phyloP scores from a whole-genome alignment of 495 filamentous ascomycete genomes.

The Xylaria longipes region DNA sequence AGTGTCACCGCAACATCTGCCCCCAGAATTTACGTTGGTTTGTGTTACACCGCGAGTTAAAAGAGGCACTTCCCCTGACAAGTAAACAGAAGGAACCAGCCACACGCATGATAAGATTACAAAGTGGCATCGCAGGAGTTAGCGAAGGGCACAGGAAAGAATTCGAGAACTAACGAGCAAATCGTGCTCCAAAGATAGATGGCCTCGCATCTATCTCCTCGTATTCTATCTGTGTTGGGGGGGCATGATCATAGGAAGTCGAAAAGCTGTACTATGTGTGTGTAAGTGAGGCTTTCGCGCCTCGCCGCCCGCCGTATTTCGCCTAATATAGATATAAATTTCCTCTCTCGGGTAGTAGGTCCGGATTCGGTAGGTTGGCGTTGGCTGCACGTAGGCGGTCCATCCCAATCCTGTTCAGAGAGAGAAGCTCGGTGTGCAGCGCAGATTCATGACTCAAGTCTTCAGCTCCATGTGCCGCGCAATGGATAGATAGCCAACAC shows the following conservation, averaged over 20 bases:
- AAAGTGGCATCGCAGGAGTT: background rate
- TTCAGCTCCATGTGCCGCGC: background rate
- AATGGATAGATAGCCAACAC: background rate
- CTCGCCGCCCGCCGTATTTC: background rate
- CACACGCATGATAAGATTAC: background rate
- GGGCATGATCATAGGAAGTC: background rate
- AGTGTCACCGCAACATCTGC: background rate
- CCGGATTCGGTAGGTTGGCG: background rate
- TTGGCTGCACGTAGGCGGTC: background rate
- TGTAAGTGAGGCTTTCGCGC: background rate
- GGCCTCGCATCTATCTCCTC: background rate
- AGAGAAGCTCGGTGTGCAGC: background rate
- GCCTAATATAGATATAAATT: background rate
- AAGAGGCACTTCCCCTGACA: background rate
- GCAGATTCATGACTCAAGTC: background rate
- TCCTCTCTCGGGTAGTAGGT: background rate
- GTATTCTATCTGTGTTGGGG: background rate
- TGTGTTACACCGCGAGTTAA: background rate
- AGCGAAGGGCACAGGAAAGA: background rate
- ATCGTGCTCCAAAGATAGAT: background rate
- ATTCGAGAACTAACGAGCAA: background rate
- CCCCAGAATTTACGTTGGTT: background rate
- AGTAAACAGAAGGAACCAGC: background rate
- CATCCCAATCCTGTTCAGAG: background rate
- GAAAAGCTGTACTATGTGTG: background rate